Conservation (phyloP, 768 basidiomycete genomes). For the Lactifluus echinatus region DNA sequence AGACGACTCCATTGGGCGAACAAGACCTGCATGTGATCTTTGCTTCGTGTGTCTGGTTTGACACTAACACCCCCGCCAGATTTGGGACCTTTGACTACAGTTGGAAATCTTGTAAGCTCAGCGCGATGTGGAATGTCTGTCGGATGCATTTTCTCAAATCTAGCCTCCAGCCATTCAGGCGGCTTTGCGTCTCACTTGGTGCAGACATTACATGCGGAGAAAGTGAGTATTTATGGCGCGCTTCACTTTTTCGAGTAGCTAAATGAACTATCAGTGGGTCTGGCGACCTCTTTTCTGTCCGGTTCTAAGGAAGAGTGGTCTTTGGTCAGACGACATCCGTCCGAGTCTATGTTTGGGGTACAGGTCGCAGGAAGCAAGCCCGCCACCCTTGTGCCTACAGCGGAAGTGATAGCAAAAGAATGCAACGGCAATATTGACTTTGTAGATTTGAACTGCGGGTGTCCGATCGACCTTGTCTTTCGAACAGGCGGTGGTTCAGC, state of each 20-base stretch:
- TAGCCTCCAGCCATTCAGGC: conserved; percentile 76
- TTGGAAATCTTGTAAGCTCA: conserved; percentile 76
- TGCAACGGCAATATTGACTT: conserved; percentile 68
- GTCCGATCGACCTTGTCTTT: conserved; percentile 95
- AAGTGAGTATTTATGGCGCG: conserved; percentile 40
- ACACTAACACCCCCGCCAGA: conserved; percentile 31
- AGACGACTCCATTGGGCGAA: conserved; percentile 78
- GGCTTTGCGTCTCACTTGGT: conserved; percentile 77
- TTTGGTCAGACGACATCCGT: conserved; percentile 79
- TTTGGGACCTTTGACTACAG: conserved; percentile 83
- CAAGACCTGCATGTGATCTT: conserved; percentile 58
- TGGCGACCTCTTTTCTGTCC: conserved; percentile 81
- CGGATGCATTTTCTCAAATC: background rate
- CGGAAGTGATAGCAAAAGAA: conserved; percentile 72
- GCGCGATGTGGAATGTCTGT: background rate
- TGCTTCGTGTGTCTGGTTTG: conserved; percentile 27
- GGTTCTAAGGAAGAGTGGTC: conserved; percentile 96
- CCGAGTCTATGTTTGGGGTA: conserved; percentile 80
- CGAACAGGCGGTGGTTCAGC: conserved; percentile 86
- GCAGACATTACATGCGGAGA: conserved; percentile 95
- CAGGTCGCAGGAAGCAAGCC: conserved; percentile 91
- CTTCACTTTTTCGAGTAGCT: background rate
- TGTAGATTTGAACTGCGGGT: conserved; percentile 93
- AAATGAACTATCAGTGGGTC: conserved; percentile 57
- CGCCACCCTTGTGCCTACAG: conserved; percentile 62